Base-by-base conservation (phyloP, 106 monocot genomes). In the Platanthera guangdongensis region DNA sequence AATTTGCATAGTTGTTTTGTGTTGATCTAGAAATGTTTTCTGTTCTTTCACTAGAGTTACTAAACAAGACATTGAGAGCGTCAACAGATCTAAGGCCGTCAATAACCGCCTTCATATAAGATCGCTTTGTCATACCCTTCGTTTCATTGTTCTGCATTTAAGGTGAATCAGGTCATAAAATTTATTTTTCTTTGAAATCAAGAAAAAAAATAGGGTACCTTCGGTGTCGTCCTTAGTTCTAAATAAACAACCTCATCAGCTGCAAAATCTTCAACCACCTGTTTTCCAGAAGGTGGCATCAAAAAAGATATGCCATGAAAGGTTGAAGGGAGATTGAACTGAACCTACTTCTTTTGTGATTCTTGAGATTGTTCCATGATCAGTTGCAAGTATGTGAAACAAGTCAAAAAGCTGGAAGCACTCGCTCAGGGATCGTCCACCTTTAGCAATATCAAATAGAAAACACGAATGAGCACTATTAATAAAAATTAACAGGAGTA, bases 261-360 rank as follows among this genome's bases (percentile, higher is more conserved):
- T 51, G 99, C 94, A 84, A 99, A 99, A 84, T 99, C 99, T 88
- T 99, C 99, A 49, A 94, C 75, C 3, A 82, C 94, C 91, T 91
- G 76, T 63, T 72, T 49, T 22, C 30, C 50, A 73, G 59, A 47
- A 62, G 30, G 53, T 50, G 64, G 57, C 7, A 50, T 79, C 21
- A 64, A 57, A 21, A 19, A 14, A 74, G 14, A 68, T 19, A 10
- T 16, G 60, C 3, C 73, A 13, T 9, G 74, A 53, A 49, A 52
- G 15, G 16, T 63, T 28, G 52, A 57, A 62, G 65, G 25, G 0
- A 57, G 19, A 47, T 18, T 63, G 59, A 39, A 77, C 8, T 47
- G 50, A 7, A 45, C 84, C 78, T 89, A 89, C 91, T 83, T 99
- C 99, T 72, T 90, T 94, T 6, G 92, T 84, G 78, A 99, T 94